phyloP scores from a whole-genome alignment of 2,329 filamentous ascomycete genomes.

The Penicillium brasilianum region DNA sequence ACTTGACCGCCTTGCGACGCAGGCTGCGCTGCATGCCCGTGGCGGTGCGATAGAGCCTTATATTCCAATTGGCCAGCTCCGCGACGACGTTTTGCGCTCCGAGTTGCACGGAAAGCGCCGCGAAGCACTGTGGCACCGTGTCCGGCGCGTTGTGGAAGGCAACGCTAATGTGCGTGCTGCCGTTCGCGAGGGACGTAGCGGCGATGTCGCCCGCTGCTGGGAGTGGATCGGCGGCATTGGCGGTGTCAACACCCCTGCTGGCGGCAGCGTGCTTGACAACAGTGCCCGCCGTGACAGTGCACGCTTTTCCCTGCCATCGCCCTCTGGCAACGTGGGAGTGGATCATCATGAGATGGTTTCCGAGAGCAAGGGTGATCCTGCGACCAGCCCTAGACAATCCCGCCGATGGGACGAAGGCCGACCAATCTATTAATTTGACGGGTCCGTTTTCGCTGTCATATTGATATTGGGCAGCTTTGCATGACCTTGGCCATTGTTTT shows the following conservation, averaged over 20 bases:
- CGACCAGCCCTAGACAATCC: slow-evolving; percentile 34
- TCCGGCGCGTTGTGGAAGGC: slow-evolving; percentile 83
- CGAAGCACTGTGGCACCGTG: slow-evolving; percentile 81
- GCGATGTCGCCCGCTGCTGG: slow-evolving; percentile 67
- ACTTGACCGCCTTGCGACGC: slow-evolving; percentile 78
- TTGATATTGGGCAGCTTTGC: slow-evolving; percentile 18
- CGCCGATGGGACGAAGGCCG: slow-evolving; percentile 50
- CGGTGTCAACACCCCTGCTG: slow-evolving; percentile 59
- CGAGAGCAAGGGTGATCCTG: slow-evolving; percentile 19
- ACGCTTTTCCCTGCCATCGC: slow-evolving; percentile 37
- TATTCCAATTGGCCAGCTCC: slow-evolving; percentile 83
- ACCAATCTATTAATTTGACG: slow-evolving; percentile 44
- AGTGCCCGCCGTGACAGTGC: slow-evolving; percentile 34
- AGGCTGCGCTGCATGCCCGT: slow-evolving; percentile 77
- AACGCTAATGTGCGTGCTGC: slow-evolving; percentile 89
- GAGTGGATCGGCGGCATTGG: slow-evolving; percentile 69
- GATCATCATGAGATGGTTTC: slow-evolving; percentile 22
- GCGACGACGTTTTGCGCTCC: slow-evolving; percentile 85
- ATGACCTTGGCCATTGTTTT: slow-evolving; percentile 13
- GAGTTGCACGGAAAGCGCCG: slow-evolving; percentile 78
- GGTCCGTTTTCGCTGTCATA: neutral
- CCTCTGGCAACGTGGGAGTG: slow-evolving; percentile 23
- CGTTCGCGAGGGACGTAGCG: slow-evolving; percentile 65
- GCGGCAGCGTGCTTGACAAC: slow-evolving; percentile 48
- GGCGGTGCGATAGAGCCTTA: slow-evolving; percentile 73